phyloP scores from a whole-genome alignment of 1,284 basidiomycete genomes.

The Trichosporon ovoides region DNA sequence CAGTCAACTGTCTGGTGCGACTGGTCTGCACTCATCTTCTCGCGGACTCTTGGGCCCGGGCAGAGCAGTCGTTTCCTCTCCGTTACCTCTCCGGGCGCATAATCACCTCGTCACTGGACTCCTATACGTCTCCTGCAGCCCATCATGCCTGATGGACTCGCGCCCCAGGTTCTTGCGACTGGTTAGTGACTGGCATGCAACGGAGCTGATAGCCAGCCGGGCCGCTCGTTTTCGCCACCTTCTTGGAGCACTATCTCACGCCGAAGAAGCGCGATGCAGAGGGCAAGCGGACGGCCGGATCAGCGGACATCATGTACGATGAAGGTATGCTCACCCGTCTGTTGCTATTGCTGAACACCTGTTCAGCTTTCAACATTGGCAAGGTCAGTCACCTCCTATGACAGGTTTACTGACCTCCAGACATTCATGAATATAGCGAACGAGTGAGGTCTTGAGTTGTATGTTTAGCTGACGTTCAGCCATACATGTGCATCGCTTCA shows the following conservation, averaged over 20 bases:
- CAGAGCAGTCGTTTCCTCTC: background rate
- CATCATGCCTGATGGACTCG: conserved; percentile 38
- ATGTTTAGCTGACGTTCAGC: conserved; percentile 33
- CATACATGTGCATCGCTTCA: conserved; percentile 83
- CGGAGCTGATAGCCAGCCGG: conserved; percentile 48
- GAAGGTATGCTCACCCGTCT: conserved; percentile 49
- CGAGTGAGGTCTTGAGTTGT: conserved; percentile 34
- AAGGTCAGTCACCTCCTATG: conserved; percentile 55
- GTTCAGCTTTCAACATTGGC: background rate
- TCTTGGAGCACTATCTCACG: conserved; percentile 76
- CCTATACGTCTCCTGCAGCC: background rate
- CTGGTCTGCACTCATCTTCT: too few relatives aligned
- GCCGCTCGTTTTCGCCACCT: conserved; percentile 68
- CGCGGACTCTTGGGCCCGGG: too few relatives aligned
- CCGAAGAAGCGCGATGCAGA: conserved; percentile 48
- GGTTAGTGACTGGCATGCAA: conserved; percentile 19
- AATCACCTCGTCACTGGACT: background rate
- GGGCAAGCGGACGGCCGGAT: conserved; percentile 56
- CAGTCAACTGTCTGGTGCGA: too few relatives aligned
- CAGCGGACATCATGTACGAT: conserved; percentile 73
- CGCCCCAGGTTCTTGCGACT: conserved; percentile 34
- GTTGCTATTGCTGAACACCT: background rate
- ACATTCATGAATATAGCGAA: conserved; percentile 59
- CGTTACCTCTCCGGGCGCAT: background rate
- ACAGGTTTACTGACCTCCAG: conserved; percentile 43